phyloP scores from a whole-genome alignment of 257 asterid species.

The Perilla frutescens region DNA sequence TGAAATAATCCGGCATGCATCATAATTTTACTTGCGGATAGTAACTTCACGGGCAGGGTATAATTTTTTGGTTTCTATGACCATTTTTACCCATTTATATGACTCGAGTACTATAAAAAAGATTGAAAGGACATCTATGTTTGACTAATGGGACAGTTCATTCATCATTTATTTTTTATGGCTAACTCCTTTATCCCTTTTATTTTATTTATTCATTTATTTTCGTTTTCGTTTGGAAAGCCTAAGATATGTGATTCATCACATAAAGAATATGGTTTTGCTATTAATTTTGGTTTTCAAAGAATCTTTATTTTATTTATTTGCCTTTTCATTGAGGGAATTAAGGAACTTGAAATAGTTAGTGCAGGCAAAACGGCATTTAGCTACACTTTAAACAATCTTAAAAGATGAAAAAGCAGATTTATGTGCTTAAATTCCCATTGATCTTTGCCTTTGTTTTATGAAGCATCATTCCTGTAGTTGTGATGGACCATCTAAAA shows the following conservation, averaged over 20 bases:
- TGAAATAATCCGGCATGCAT: too few species aligned
- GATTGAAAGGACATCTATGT: conserved; percentile 20
- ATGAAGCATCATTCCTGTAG: conserved; percentile 14
- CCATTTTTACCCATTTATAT: conserved; percentile 8
- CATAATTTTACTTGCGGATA: not conserved
- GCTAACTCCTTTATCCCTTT: conserved; percentile 13
- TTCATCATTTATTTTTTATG: not conserved
- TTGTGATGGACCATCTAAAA: conserved; percentile 44
- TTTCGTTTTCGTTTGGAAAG: not conserved
- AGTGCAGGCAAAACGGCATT: conserved; percentile 44
- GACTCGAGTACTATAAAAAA: not conserved
- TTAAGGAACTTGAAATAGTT: conserved; percentile 26
- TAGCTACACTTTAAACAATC: not conserved
- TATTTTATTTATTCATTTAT: not conserved
- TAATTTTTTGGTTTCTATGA: not conserved
- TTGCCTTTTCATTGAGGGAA: conserved; percentile 9
- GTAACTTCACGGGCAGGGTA: too few species aligned
- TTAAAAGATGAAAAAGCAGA: conserved; percentile 2
- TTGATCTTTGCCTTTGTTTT: conserved; percentile 25
- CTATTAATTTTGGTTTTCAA: not conserved
- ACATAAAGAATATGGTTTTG: not conserved
- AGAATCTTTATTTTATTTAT: not conserved
- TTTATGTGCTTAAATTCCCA: conserved; percentile 23
- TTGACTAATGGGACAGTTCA: conserved; percentile 21
- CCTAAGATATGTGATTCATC: not conserved